phyloP scores from a whole-genome alignment of 2,329 filamentous ascomycete species.

The Fusarium odoratissimum region DNA sequence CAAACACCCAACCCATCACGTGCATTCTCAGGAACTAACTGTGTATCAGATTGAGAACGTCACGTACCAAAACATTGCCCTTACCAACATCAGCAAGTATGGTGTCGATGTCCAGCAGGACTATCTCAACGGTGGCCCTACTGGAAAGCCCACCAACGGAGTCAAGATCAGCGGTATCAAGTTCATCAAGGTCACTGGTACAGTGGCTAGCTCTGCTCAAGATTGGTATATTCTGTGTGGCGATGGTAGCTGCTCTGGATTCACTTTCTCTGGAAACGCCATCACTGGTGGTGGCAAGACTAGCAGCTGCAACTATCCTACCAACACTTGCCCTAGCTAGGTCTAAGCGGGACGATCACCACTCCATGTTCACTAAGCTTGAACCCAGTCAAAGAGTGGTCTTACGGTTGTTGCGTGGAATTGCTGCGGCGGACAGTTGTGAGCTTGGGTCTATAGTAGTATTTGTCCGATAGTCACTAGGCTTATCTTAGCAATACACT shows the following conservation, averaged over 20 bases:
- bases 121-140: constrained; percentile 59
- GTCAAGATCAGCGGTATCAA: constrained; percentile 62
- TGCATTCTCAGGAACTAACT: not conserved
- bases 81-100: constrained; percentile 54
- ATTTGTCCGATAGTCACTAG: fast-evolving
- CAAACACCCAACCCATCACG: fast-evolving
- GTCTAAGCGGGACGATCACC: fast-evolving
- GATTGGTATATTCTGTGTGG: constrained; percentile 66
- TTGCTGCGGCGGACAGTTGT: fast-evolving
- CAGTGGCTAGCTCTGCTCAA: constrained; percentile 51
- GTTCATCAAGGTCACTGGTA: constrained; percentile 55
- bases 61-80: constrained; percentile 55
- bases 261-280: constrained; percentile 60
- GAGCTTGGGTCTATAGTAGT: fast-evolving
- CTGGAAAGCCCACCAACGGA: constrained; percentile 56
- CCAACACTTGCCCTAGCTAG: not conserved
- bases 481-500: fast-evolving
- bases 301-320: not conserved
- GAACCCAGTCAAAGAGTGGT: not conserved
- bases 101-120: constrained; percentile 53
- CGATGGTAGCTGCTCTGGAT: constrained; percentile 55
- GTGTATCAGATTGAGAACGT: constrained; percentile 53
- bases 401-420: not conserved
- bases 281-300: constrained; percentile 58
- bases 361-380: not conserved